phyloP scores from a whole-genome alignment of 768 basidiomycete genomes.

The Piloderma croceum region DNA sequence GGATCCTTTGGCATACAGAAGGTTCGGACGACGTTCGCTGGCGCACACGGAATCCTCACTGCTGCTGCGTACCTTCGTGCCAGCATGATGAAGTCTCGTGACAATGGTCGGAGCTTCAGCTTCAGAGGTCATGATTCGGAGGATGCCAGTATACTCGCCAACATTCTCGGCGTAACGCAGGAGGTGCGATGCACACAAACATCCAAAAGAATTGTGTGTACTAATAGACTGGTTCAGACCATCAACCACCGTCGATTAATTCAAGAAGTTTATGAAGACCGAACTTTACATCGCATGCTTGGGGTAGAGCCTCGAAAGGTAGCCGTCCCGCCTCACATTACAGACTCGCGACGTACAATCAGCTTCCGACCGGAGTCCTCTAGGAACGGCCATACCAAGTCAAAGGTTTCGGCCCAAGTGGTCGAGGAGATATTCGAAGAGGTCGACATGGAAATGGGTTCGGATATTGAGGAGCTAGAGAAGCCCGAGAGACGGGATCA shows the following conservation, averaged over 20 bases:
- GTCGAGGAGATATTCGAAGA: slow-evolving; percentile 14
- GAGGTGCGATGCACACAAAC: slow-evolving; percentile 46
- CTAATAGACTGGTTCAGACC: slow-evolving; percentile 40
- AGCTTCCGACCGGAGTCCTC: slow-evolving; percentile 5
- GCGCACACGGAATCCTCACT: slow-evolving; percentile 75
- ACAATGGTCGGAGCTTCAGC: slow-evolving; percentile 41
- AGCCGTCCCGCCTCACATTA: slow-evolving; percentile 15
- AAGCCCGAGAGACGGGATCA: slow-evolving; percentile 6
- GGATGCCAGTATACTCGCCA: slow-evolving; percentile 74
- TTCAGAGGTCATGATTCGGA: slow-evolving; percentile 46
- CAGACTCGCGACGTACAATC: slow-evolving; percentile 6
- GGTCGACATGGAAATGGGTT: slow-evolving; percentile 29
- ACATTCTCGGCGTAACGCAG: slow-evolving; percentile 76
- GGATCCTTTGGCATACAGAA: slow-evolving; percentile 81
- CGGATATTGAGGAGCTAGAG: slow-evolving; percentile 24
- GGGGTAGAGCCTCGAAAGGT: slow-evolving; percentile 30
- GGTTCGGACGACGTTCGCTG: slow-evolving; percentile 79
- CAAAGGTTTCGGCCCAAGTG: slow-evolving; percentile 7
- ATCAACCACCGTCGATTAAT: slow-evolving; percentile 68
- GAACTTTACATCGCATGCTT: slow-evolving; percentile 54
- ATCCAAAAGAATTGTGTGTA: slow-evolving; percentile 1
- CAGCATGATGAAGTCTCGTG: slow-evolving; percentile 54
- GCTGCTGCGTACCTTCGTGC: slow-evolving; percentile 63
- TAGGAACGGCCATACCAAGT: neutral
- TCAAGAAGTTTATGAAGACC: slow-evolving; percentile 59